phyloP scores from a whole-genome alignment of 768 basidiomycete genomes.

The Russula vinacea region DNA sequence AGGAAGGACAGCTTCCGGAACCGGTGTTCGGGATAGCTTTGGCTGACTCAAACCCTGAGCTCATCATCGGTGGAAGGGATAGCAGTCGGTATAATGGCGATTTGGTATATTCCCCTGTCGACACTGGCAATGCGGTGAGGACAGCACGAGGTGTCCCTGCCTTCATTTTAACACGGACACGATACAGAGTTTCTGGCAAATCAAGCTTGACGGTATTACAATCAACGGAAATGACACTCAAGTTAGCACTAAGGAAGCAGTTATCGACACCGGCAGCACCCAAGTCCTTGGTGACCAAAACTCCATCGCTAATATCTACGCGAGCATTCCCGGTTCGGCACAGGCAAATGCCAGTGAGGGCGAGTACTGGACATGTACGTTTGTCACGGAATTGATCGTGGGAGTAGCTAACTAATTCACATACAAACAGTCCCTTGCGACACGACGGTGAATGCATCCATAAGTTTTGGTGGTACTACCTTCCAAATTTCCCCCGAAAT shows the following conservation, averaged over 20 bases:
- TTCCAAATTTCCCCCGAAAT: neutral
- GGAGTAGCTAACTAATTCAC: neutral
- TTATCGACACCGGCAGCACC: neutral
- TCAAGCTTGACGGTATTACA: neutral
- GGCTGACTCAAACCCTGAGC: neutral
- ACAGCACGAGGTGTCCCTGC: neutral
- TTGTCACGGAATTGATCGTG: neutral
- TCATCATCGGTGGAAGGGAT: neutral
- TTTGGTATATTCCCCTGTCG: neutral
- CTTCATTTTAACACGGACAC: neutral
- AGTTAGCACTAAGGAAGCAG: neutral
- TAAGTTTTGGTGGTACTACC: neutral
- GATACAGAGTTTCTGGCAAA: neutral
- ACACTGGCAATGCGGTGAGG: neutral
- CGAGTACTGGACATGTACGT: neutral
- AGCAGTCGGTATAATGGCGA: neutral
- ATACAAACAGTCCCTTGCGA: neutral
- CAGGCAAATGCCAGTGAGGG: rapidly evolving
- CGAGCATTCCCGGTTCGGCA: neutral
- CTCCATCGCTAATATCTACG: neutral
- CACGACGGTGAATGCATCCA: neutral
- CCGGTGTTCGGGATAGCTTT: neutral
- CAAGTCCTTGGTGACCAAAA: neutral
- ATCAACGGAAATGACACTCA: neutral
- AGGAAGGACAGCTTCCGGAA: neutral